Conservation (phyloP, 2,329 filamentous ascomycete species). For the Colletotrichum brevisporum region DNA sequence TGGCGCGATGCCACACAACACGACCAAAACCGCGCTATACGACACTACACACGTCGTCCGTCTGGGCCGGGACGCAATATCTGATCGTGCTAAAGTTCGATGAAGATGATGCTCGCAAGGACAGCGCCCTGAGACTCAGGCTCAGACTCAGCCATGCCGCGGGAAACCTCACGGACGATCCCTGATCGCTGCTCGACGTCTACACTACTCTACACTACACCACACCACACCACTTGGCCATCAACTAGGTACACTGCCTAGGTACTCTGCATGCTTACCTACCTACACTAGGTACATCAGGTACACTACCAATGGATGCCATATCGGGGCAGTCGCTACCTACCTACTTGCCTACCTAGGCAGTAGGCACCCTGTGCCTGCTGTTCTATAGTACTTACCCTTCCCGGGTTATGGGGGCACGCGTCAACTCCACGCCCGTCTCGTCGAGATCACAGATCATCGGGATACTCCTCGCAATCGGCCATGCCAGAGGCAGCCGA, state of each 20-base stretch:
- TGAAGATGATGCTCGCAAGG: conserved; percentile 33
- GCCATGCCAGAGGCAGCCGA: conserved; percentile 28
- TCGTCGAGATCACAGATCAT: conserved; percentile 28
- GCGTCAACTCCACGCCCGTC: conserved; percentile 33
- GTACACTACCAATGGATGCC: neutral
- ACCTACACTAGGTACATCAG: too few relatives aligned
- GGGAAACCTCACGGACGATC: conserved; percentile 4
- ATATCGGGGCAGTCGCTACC: neutral
- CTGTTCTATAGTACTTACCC: conserved; percentile 1
- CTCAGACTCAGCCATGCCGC: conserved; percentile 13
- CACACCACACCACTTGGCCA: too few relatives aligned
- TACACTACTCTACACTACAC: too few relatives aligned
- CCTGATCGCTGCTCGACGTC: conserved; percentile 28
- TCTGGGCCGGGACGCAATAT: conserved; percentile 22
- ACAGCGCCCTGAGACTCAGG: conserved; percentile 22
- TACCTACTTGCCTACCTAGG: neutral
- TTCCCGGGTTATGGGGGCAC: conserved; percentile 11
- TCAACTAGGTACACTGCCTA: too few relatives aligned
- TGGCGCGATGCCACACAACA: conserved; percentile 8
- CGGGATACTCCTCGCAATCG: conserved; percentile 14
- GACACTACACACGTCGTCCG: conserved; percentile 11
- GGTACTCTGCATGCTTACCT: too few relatives aligned
- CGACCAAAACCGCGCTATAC: conserved; percentile 3
- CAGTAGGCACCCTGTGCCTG: neutral
- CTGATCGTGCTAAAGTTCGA: conserved; percentile 17